A percentile compares a stretch with the other conserved stretches of the same genome.
Conservation (phyloP, 768 basidiomycete genomes). For the Suillus subluteus region DNA sequence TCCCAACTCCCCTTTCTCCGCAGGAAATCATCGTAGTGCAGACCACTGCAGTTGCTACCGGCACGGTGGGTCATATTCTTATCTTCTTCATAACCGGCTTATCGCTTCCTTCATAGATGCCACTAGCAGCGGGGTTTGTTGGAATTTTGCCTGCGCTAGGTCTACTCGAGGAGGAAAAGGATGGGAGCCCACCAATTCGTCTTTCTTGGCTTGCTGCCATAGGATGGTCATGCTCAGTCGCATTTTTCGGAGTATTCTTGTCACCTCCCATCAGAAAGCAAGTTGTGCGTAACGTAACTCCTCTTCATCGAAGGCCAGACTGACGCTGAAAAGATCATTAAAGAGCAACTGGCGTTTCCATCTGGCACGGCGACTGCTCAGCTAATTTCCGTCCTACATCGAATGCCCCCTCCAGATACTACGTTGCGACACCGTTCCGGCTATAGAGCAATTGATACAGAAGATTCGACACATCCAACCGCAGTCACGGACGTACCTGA, state of each 20-base stretch:
- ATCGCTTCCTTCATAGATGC: conserved; percentile 53
- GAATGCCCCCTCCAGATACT: conserved; percentile 67
- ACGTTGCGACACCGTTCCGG: conserved; percentile 57
- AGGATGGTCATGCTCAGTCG: conserved; percentile 87
- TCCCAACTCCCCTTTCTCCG: conserved; percentile 76
- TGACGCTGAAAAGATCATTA: conserved; percentile 66
- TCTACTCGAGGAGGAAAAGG: conserved; percentile 70
- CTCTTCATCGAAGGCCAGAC: conserved; percentile 9
- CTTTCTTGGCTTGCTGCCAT: conserved; percentile 76
- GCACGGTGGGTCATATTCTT: conserved; percentile 44
- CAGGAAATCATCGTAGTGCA: conserved; percentile 95
- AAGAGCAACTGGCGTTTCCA: conserved; percentile 93
- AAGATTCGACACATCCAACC: conserved; percentile 32
- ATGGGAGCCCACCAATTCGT: conserved; percentile 76
- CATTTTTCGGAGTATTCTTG: conserved; percentile 98
- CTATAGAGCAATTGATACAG: conserved; percentile 47
- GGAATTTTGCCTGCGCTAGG: conserved; percentile 92
- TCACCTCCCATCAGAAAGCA: conserved; percentile 94
- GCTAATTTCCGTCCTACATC: conserved; percentile 87
- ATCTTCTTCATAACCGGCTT: neutral
- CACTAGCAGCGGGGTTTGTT: conserved; percentile 85
- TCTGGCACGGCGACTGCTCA: conserved; percentile 97
- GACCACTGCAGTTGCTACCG: conserved; percentile 95
- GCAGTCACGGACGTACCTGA: conserved; percentile 26
- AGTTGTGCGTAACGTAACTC: conserved; percentile 60